Evolutionary conservation across 768 basidiomycete genomes (phyloP), one percentile per base, ranked within the genome.

Genomic region (Tricholoma bakamatsutake): DNA sequence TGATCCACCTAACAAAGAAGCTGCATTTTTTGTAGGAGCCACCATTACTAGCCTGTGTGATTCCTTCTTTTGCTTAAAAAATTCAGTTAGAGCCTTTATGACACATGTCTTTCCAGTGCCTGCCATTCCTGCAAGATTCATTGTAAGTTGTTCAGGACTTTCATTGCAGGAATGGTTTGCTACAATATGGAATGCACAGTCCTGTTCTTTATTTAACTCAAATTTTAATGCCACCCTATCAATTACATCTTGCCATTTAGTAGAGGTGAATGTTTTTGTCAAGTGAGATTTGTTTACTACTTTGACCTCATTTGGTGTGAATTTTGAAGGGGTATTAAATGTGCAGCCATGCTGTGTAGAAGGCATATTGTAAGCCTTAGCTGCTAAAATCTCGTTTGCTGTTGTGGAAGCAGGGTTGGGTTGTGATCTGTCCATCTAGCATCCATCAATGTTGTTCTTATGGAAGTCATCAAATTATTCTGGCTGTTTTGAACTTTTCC

Each of bases 11-110:
- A 75, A 15, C 0, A 67, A 40, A 0, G 66, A 68, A 5, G 73
- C 72, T 6, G 69, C 62, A n/a, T 65, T 56, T 0, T 71, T 71
- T 12, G 71, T 73, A 2, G 71, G 71, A 4, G 67, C 72, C 0
- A 73, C 55, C 1, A 69, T 52, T 2, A 62, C 43, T 27, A 69
- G 64, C 0, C 64, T 24, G 35, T 67, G 52, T 2, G 33, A 17
- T 55, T 72, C 62, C 2, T 64, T 60, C 28, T 58, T 27, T 34
- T 18, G 4, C 1, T n/a, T 39, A 72, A 70, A 24, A 68, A 24
- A 58, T 18, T 42, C 4, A 9, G 60, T 57, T 7, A 70, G 2
- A 5, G 68, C 57, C 21, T 64, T 57, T 10, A 73, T 54, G 0
- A 73, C 68, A 21, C 57, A 58, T 0, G 62, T 60, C 54, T 71